Base-by-base conservation (phyloP, 2,329 filamentous ascomycete genomes). In the Chrysosporium queenslandicum region DNA sequence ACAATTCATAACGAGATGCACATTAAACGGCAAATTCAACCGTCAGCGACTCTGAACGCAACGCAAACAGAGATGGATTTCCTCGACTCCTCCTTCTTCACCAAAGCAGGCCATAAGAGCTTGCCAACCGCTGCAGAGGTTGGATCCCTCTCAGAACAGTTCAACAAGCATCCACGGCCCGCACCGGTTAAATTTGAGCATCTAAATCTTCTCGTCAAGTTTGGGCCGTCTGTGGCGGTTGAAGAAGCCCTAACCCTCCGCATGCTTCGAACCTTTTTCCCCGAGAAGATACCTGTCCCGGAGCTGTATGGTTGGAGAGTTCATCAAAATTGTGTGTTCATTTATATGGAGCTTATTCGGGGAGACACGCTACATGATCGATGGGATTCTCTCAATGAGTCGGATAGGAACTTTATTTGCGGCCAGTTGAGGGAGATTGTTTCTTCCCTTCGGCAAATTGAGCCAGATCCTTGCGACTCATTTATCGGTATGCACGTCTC, bases 281-380 rank as follows among this genome's bases (percentile, higher is more conserved):
- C 49, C 12, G 53, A 54, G 20, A 25, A 54, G 20, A n/a, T 68
- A 30, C 66, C 66, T 39, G 67, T 68, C 27, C 67, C 68, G 1
- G 64, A 71, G 52, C 54, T 68, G 18, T 70, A 65, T 58, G 66
- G 67, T 16, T 71, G 66, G 65, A 58, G 55, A 20, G 53, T 60
- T 16, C 55, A 62, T 29, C 55, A 59, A 0, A 50, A 51, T 21
- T 53, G 59, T 25, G 56, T 61, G 3, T 67, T 64, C 50, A 61
- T 68, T 32, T 66, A 67, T 51, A 68, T 66, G 63, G 60, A 68
- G 49, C 52, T 64, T 21, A 61, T 68, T 25, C 16, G 53, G 48
- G 62, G 64, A 41, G 56, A 54, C 20, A 63, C 61, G 5, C 53
- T 68, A 12, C 39, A 59, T 7, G 52, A 66, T 46, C 42, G 50